Evolutionary conservation across 2,329 filamentous ascomycete genomes (phyloP).

Genomic region (Emergomyces orientalis): DNA sequence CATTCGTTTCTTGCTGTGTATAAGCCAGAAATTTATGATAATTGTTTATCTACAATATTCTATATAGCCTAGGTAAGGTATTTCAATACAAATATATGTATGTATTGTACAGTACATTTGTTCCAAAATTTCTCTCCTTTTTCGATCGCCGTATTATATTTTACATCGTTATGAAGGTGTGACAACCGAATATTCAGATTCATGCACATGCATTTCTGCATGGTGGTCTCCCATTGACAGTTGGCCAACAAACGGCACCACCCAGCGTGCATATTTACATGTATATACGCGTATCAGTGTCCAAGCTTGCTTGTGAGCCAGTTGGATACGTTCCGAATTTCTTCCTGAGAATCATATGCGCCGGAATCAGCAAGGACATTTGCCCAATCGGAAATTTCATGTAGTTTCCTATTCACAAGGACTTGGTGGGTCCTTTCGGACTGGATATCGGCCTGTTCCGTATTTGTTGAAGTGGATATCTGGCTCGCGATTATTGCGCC

Average conservation of each 20-base stretch:
- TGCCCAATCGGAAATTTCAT: constrained; percentile 41
- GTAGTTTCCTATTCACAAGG: constrained; percentile 37
- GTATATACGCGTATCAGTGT: constrained; percentile 7
- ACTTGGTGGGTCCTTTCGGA: constrained; percentile 24
- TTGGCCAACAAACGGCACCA: neutral
- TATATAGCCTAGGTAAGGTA: neutral
- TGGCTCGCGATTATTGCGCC: constrained; percentile 33
- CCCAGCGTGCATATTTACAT: neutral
- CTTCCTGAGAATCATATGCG: constrained; percentile 8
- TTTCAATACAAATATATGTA: neutral
- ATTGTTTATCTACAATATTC: neutral
- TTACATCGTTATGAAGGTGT: neutral
- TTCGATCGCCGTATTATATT: neutral
- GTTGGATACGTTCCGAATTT: constrained; percentile 12
- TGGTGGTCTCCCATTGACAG: constrained; percentile 3
- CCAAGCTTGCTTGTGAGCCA: constrained; percentile 22
- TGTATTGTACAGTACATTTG: no score
- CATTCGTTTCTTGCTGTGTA: constrained; percentile 8
- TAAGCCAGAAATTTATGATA: constrained; percentile 1
- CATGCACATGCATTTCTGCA: neutral
- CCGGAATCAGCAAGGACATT: constrained; percentile 12
- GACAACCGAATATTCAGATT: constrained; percentile 3
- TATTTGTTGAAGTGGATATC: constrained; percentile 31
- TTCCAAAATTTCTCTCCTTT: neutral
- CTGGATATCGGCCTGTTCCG: constrained; percentile 26